Conservation (phyloP, 208 protist genomes). For the Acanthamoeba healyi region DNA sequence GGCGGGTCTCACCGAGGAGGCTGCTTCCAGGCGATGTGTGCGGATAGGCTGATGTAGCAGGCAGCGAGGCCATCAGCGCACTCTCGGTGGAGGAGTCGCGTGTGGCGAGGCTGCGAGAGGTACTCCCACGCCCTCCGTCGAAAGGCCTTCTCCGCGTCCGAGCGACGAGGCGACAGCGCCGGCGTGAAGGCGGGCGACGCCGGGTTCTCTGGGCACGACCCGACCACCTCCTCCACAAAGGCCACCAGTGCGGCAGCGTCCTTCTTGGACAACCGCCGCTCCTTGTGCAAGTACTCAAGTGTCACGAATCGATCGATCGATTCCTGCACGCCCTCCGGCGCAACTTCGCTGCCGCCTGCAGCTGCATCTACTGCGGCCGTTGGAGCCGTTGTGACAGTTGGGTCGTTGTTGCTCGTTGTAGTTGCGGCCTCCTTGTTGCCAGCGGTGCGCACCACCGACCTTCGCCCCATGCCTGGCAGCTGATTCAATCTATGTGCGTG, state of each 20-base stretch:
- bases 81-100: neutral
- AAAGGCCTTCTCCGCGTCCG: constrained; percentile 27
- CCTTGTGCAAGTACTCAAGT: neutral
- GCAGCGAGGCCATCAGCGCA: constrained; percentile 32
- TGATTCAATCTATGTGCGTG: too few relatives aligned
- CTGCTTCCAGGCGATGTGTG: constrained; percentile 43
- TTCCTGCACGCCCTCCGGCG: constrained; percentile 19
- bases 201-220: constrained; percentile 1
- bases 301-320: constrained; percentile 3
- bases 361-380: neutral
- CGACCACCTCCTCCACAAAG: neutral
- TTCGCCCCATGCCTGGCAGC: too few relatives aligned
- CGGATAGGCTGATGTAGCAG: constrained; percentile 19
- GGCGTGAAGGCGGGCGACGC: neutral
- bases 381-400: neutral
- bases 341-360: neutral
- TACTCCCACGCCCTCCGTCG: neutral
- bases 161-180: neutral
- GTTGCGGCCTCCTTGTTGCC: too few relatives aligned
- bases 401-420: too few relatives aligned
- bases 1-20: neutral
- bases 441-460: too few relatives aligned
- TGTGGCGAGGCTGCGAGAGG: neutral
- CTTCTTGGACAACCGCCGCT: constrained; percentile 8
- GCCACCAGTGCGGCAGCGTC: neutral